Evolutionary conservation across 2,329 filamentous ascomycete species (phyloP), one percentile per base, ranked within the genome.

Genomic region (Cryphonectria nitschkei): DNA sequence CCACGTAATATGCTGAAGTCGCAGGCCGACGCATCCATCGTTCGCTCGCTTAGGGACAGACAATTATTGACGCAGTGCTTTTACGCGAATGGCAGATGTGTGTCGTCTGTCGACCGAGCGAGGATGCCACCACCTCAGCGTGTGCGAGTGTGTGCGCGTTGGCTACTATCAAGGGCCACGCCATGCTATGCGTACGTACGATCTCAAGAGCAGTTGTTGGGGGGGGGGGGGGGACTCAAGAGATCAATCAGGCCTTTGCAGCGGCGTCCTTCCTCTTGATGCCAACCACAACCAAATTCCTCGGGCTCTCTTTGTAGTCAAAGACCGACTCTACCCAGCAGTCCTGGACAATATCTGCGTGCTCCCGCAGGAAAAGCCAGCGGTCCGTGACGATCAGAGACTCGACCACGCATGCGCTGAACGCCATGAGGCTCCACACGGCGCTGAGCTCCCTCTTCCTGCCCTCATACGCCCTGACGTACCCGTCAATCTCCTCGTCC

Each of bases 251-350:
- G 29, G 46, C 8, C 14, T 37, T 54, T 34, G 58, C 65, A 13
- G 39, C 46, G 41, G 39, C 68, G 29, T 34, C 65, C 73, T 75
- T 77, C 73, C 70, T 75, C 83, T 97, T 98, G 65, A 98, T 87
- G 0, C 95, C 96, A 41, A 98, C 95, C 4, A 99, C 92, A 1
- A 97, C 95, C 77, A 98, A 80, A 81, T 99, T 98, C 73, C 96
- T 86, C 64, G 96, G 96, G 79, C 94, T 97, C 78, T 92, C 82
- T 52, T 82, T 84, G 80, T 97, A 98, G 75, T 97, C 94, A 82
- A 98, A 98, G 5, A 98, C 94, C 0, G 92, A 86, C 83, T 98
- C 94, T 6, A 97, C 95, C 96, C 96, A 99, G 72, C 90, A 92
- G 74, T 92, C 87, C 74, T 87, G 83, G 61, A 94, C 90, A 8